These are phyloP conservation scores for Plasmodium falciparum DNA, from an alignment of 169 alveolate species.

Conservation along the genomic window DNA sequence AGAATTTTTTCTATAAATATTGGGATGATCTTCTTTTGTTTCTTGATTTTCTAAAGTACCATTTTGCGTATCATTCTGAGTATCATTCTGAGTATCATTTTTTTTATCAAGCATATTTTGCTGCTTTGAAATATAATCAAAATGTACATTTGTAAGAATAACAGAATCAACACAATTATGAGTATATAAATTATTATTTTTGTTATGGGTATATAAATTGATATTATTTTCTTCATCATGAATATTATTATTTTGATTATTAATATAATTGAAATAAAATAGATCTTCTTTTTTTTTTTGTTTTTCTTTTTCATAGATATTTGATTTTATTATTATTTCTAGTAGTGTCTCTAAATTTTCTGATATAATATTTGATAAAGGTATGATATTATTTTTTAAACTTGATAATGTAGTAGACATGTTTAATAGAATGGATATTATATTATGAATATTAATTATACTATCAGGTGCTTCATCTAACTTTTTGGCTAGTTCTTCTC, in stretches of 20 bases:
- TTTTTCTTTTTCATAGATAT: slow-evolving; percentile 1
- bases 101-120: background rate
- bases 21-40: background rate
- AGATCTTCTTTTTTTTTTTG: slow-evolving; percentile 8
- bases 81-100: background rate
- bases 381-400: slow-evolving; percentile 55
- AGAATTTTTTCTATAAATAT: background rate
- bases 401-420: slow-evolving; percentile 48
- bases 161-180: background rate
- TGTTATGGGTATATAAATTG: background rate
- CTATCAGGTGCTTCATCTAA: slow-evolving; percentile 45
- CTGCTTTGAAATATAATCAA: slow-evolving; percentile 39
- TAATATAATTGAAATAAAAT: slow-evolving; percentile 28
- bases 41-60: background rate
- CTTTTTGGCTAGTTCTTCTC: slow-evolving; percentile 52
- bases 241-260: slow-evolving; percentile 9
- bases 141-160: slow-evolving; percentile 30
- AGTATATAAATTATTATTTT: background rate
- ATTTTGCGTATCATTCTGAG: background rate
- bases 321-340: slow-evolving; percentile 47
- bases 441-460: slow-evolving; percentile 58
- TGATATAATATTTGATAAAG: slow-evolving; percentile 28
- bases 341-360: slow-evolving; percentile 65
- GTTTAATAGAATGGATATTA: slow-evolving; percentile 59
- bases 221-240: slow-evolving; percentile 18